These are phyloP conservation scores for Malus hybrid DNA, from an alignment of 331 rosid genomes.

Conservation along the genomic window DNA sequence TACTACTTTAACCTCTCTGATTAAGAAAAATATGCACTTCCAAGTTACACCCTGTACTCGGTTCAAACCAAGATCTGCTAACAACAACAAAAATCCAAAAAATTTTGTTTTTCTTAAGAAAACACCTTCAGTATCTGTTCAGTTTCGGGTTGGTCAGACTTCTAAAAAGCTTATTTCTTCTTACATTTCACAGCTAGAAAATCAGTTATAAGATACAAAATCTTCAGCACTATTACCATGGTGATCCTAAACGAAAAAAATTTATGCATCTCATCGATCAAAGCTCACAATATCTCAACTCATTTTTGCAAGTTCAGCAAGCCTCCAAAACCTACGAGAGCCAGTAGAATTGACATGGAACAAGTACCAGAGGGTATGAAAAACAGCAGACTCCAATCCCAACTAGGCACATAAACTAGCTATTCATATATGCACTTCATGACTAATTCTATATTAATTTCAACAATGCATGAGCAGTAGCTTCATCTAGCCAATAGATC, in stretches of 20 bases:
- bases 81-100: not conserved
- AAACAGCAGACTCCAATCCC: not conserved
- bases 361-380: not conserved
- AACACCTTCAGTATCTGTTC: not conserved
- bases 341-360: not conserved
- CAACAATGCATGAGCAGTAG: not conserved
- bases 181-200: not conserved
- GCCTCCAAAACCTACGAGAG: not conserved
- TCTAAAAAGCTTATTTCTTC: not conserved
- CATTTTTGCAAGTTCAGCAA: not conserved
- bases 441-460: not conserved
- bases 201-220: not conserved
- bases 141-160: not conserved
- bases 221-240: not conserved
- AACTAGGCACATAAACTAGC: not conserved
- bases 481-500: not conserved
- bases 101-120: not conserved
- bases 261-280: not conserved
- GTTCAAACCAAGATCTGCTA: not conserved
- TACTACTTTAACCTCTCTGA: not conserved
- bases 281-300: not conserved
- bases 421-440: not conserved
- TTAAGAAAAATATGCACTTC: not conserved
- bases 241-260: not conserved
- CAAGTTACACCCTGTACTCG: not conserved